phyloP scores from a whole-genome alignment of 2,329 filamentous ascomycete species.

The Colletotrichum spinosum region DNA sequence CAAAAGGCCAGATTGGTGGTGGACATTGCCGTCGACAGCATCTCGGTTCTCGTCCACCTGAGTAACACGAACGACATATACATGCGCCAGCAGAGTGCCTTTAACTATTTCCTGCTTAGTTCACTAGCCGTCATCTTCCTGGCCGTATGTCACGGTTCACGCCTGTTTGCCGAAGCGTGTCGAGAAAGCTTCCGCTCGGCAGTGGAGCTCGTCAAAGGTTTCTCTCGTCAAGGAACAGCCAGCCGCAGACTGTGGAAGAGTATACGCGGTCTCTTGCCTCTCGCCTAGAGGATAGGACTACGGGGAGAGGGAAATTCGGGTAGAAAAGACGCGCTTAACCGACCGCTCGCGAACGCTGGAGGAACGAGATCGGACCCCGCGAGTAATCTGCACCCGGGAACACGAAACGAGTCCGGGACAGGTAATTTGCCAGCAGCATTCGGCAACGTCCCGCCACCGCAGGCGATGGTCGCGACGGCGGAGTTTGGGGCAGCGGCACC shows the following conservation, averaged over 20 bases:
- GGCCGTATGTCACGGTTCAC: slow-evolving; percentile 57
- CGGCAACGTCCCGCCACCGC: background rate
- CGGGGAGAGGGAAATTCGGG: slow-evolving; percentile 14
- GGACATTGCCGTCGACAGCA: slow-evolving; percentile 47
- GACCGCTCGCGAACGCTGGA: no score
- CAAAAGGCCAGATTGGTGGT: slow-evolving; percentile 53
- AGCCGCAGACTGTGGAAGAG: slow-evolving; percentile 51
- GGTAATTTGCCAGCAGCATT: background rate
- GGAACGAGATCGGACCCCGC: no score
- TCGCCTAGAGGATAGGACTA: slow-evolving; percentile 44
- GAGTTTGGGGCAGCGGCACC: slow-evolving; percentile 40
- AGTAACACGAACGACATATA: slow-evolving; percentile 51
- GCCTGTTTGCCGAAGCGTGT: slow-evolving; percentile 52
- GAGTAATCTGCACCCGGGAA: no score
- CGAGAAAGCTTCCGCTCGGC: slow-evolving; percentile 48
- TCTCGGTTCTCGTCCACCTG: slow-evolving; percentile 51
- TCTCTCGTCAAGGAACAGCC: slow-evolving; percentile 46
- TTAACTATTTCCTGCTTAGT: slow-evolving; percentile 55
- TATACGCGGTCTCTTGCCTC: slow-evolving; percentile 48
- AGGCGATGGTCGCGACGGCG: background rate
- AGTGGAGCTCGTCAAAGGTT: slow-evolving; percentile 45
- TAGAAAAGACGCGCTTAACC: background rate
- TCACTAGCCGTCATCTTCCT: slow-evolving; percentile 54
- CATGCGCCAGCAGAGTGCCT: slow-evolving; percentile 51
- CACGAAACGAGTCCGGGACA: background rate